phyloP scores from a whole-genome alignment of 139 green algal species.

The Choricystis sp. region DNA sequence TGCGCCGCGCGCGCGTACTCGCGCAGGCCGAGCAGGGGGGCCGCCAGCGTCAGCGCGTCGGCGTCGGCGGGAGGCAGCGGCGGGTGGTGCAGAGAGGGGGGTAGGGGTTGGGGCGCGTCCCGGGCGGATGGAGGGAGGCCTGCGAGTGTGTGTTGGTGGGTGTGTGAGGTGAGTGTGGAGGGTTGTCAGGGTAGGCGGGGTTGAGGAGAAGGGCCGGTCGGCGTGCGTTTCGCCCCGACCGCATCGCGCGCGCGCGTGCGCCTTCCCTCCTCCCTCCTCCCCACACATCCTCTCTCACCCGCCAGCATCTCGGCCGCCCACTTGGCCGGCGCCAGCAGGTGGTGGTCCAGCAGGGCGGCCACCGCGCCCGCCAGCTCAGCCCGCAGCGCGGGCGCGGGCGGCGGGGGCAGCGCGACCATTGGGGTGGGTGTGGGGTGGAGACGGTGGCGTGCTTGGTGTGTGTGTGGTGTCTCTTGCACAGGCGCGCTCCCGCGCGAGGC shows the following conservation, averaged over 20 bases:
- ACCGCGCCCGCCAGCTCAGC: too few relatives aligned
- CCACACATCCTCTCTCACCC: slow-evolving; percentile 13
- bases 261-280: not conserved
- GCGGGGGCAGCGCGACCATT: too few relatives aligned
- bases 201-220: too few relatives aligned
- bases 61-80: not conserved
- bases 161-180: slow-evolving; percentile 1
- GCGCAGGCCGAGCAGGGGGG: slow-evolving; percentile 17
- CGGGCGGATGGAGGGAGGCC: not conserved
- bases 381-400: too few relatives aligned
- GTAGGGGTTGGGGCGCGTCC: not conserved
- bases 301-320: slow-evolving; percentile 59
- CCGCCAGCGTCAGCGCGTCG: not conserved
- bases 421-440: too few relatives aligned
- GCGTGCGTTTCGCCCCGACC: too few relatives aligned
- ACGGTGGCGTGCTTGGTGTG: too few relatives aligned
- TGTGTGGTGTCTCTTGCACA: too few relatives aligned
- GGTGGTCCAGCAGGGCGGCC: too few relatives aligned
- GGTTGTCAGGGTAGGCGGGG: not conserved
- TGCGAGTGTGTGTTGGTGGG: not conserved
- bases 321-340: slow-evolving; percentile 30
- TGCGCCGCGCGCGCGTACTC: slow-evolving; percentile 67
- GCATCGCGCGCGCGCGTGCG: not conserved
- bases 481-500: too few relatives aligned
- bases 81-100: not conserved